phyloP scores from a whole-genome alignment of 345 rosid genomes.

The Geranium brycei region DNA sequence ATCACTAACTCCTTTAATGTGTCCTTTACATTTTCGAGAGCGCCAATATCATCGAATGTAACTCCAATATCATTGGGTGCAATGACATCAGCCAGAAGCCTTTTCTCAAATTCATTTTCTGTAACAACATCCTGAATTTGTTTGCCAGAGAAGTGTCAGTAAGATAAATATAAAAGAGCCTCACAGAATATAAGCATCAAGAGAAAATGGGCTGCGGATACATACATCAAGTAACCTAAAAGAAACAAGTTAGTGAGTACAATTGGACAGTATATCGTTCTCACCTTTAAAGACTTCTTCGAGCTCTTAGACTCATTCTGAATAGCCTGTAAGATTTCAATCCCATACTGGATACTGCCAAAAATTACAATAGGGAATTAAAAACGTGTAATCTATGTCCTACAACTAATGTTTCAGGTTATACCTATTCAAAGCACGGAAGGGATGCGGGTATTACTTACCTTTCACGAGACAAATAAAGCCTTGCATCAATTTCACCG shows the following conservation, averaged over 20 bases:
- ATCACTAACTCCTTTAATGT: constrained; percentile 97
- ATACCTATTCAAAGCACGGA: no score
- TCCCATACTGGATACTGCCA: constrained; percentile 58
- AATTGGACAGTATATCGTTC: background rate
- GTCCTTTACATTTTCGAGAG: constrained; percentile 92
- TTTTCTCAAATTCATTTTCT: constrained; percentile 96
- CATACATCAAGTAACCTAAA: no score
- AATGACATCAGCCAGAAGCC: constrained; percentile 89
- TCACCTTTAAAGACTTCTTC: constrained; percentile 75
- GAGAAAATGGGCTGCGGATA: no score
- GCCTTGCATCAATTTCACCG: constrained; percentile 26
- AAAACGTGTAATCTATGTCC: no score
- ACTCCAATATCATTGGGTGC: constrained; percentile 95
- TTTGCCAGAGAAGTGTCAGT: background rate
- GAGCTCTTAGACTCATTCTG: constrained; percentile 62
- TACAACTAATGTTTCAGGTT: no score
- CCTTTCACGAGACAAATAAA: background rate
- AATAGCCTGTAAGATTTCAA: constrained; percentile 52
- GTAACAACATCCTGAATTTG: constrained; percentile 74
- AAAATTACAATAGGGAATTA: background rate
- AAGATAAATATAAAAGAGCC: background rate
- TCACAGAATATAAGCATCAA: background rate
- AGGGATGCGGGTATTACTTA: no score
- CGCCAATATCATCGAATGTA: constrained; percentile 93
- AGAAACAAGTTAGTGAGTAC: no score